Base-by-base conservation (phyloP, 805 yeast genomes). In the Vanderwaltozyma polyspora region DNA sequence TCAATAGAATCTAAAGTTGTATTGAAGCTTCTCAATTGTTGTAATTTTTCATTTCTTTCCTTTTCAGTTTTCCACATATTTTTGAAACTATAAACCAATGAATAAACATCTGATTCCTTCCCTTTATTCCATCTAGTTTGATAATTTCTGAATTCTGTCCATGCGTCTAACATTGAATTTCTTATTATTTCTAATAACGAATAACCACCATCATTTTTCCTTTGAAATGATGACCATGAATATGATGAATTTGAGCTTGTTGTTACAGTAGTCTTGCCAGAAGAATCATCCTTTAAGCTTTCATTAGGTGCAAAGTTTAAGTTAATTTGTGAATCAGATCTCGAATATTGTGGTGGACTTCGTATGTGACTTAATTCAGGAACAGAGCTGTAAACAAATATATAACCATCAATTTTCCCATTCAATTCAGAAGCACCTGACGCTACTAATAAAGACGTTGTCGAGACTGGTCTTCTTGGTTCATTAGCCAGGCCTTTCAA, bases 391-490 rank as follows among this genome's bases (percentile, higher is more conserved):
- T 79, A 81, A 31, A 77, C 74, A 25, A 79, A 64, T 28, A 79
- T 62, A 51, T 81, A 81, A 1, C 87, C 89, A 50, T 79, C 79
- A n/a, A 81, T 68, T 22, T 72, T 65, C 4, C 86, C 87, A 49
- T 81, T 79, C 44, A 81, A 55, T 39, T 79, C 89, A 28, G 83
- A 71, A 5, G 86, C 82, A 1, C 91, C 91, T 25, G 84, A 75
- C 5, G 85, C 89, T 3, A 78, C 82, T 10, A 81, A 53, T 36
- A 81, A 52, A 3, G 87, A 81, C 34, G 74, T 75, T 5, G 84
- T 76, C 10, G 72, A 66, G 0, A 74, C 80, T 3, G 77, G 76
- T 38, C 63, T 60, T 32, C 80, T 50, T 7, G 81, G 81, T 41
- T 71, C 79, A 40, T 73, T 64, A 4, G 80, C 81, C 32, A 81